Conservation (phyloP, 768 basidiomycete species). For the Cubamyces sp. region DNA sequence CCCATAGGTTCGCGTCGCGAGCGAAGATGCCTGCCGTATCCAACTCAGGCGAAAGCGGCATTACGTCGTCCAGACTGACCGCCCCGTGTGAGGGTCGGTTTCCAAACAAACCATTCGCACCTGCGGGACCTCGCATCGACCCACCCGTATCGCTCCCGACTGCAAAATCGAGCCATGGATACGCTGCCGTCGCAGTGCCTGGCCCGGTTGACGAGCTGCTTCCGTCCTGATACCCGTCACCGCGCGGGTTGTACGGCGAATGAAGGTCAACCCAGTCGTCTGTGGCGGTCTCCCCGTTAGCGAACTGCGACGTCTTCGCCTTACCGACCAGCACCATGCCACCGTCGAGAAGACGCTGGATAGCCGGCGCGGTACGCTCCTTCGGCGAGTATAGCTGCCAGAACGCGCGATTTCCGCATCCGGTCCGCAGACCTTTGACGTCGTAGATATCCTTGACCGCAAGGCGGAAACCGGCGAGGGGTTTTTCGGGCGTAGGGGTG, state of each 20-base stretch:
- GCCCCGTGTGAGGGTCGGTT: constrained; percentile 37
- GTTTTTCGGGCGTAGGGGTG: constrained; percentile 34
- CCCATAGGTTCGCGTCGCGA: constrained; percentile 34
- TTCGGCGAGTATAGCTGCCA: constrained; percentile 41
- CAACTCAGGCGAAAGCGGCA: constrained; percentile 35
- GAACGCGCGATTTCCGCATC: constrained; percentile 43
- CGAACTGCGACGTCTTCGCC: constrained; percentile 55
- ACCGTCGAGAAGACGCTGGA: constrained; percentile 49
- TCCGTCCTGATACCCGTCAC: constrained; percentile 38
- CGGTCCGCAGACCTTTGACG: constrained; percentile 41
- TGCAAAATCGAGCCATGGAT: constrained; percentile 36
- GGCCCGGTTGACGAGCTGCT: constrained; percentile 36
- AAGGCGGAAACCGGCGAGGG: constrained; percentile 50
- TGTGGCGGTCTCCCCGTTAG: constrained; percentile 46
- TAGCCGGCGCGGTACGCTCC: constrained; percentile 42
- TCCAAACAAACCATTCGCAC: constrained; percentile 35
- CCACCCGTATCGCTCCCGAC: constrained; percentile 39
- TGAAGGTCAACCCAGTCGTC: constrained; percentile 39
- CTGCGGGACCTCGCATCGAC: constrained; percentile 37
- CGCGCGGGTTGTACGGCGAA: constrained; percentile 38
- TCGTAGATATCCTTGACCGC: constrained; percentile 54
- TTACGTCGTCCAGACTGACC: constrained; percentile 33
- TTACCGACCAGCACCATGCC: constrained; percentile 59
- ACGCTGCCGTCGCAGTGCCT: constrained; percentile 32
- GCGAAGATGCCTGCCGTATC: constrained; percentile 36